These are phyloP conservation scores for Mortierella polycephala DNA, from an alignment of 371 early-diverging fungal genomes.

Conservation along the genomic window DNA sequence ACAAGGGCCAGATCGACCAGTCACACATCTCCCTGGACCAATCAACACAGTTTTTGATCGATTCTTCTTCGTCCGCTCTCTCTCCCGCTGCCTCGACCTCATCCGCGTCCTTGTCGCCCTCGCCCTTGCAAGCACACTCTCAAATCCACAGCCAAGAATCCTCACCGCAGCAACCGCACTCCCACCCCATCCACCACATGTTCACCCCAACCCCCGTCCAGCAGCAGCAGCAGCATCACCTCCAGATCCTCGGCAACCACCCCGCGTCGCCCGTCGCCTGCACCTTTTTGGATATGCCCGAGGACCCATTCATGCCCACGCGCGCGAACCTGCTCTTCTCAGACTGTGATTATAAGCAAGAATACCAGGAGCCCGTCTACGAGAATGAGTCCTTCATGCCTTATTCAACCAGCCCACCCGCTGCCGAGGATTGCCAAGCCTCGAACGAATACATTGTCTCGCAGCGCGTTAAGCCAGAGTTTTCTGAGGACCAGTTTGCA, in stretches of 20 bases:
- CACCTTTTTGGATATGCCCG: slow-evolving; percentile 49
- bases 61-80: slow-evolving; percentile 17
- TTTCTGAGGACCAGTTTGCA: slow-evolving; percentile 17
- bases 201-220: slow-evolving; percentile 11
- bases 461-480: slow-evolving; percentile 33
- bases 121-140: slow-evolving; percentile 5
- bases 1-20: slow-evolving; percentile 26
- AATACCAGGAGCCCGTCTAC: slow-evolving; percentile 27
- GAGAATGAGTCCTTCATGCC: slow-evolving; percentile 32
- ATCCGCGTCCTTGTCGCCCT: slow-evolving; percentile 24
- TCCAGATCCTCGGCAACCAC: slow-evolving; percentile 53
- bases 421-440: slow-evolving; percentile 21
- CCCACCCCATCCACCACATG: slow-evolving; percentile 21
- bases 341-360: slow-evolving; percentile 33
- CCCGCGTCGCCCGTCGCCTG: slow-evolving; percentile 41
- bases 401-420: slow-evolving; percentile 22
- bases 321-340: slow-evolving; percentile 47
- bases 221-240: slow-evolving; percentile 35
- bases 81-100: slow-evolving; percentile 35
- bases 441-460: slow-evolving; percentile 20
- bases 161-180: background rate
- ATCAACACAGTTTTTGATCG: slow-evolving; percentile 8
- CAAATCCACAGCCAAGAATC: slow-evolving; percentile 10
- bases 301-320: slow-evolving; percentile 49
- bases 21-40: slow-evolving; percentile 16